Conservation (phyloP, 441 rosid genomes). For the Populus tomentosa region DNA sequence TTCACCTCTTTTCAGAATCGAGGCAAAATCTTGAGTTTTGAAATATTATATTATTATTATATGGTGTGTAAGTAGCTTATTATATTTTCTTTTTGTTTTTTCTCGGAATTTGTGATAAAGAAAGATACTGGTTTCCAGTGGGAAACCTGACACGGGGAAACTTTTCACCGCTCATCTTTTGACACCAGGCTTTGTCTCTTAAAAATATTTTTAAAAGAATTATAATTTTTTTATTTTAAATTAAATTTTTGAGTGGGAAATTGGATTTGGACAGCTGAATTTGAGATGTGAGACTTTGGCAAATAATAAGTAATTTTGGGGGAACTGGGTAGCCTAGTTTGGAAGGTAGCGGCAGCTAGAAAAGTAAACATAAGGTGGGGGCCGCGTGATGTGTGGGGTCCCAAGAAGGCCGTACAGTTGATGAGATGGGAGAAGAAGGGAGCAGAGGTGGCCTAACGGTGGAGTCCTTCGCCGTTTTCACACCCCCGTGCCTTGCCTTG, state of each 20-base stretch:
- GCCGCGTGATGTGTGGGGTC: constrained; percentile 16
- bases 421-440: background rate
- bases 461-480: background rate
- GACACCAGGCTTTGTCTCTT: background rate
- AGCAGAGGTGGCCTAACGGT: background rate
- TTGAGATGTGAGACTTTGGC: background rate
- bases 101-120: constrained; percentile 26
- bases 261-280: background rate
- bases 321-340: background rate
- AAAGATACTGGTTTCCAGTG: constrained; percentile 16
- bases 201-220: constrained; percentile 6
- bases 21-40: background rate
- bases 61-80: too few relatives aligned
- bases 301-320: background rate
- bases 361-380: background rate
- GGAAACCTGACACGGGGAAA: constrained; percentile 27
- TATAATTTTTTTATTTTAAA: background rate
- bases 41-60: too few relatives aligned
- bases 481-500: background rate
- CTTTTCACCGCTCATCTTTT: constrained; percentile 30
- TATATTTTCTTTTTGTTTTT: background rate
- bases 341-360: background rate
- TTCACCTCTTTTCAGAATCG: background rate
- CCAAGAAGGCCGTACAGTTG: background rate
- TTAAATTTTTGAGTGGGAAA: background rate